Conservation (phyloP, 305 asterid species). For the Fraxinus velutina region DNA sequence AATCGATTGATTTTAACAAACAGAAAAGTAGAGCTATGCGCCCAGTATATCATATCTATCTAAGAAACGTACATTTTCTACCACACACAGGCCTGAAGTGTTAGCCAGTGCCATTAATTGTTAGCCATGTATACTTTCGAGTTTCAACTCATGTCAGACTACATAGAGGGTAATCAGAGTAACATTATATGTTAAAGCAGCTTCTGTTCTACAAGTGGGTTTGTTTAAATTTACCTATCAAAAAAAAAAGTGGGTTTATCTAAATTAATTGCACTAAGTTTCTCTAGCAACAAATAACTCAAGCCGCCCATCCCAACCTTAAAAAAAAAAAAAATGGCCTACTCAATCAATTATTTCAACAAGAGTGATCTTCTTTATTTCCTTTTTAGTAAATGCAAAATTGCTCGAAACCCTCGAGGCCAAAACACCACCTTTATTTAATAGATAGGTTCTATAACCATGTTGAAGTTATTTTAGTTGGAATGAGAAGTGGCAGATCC, state of each 20-base stretch:
- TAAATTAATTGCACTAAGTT: background rate
- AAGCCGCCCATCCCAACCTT: background rate
- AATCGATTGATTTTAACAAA: background rate
- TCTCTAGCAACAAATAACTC: background rate
- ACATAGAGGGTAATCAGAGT: background rate
- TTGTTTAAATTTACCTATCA: background rate
- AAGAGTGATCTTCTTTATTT: background rate
- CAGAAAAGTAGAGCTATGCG: background rate
- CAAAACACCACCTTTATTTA: background rate
- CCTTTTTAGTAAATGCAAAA: background rate
- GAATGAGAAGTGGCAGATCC: constrained; percentile 1
- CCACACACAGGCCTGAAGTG: background rate
- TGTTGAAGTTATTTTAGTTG: background rate
- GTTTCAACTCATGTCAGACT: background rate
- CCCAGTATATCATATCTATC: background rate
- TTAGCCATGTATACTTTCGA: background rate
- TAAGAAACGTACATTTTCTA: background rate
- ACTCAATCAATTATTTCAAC: background rate
- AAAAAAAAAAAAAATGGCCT: background rate
- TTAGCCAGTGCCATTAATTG: background rate
- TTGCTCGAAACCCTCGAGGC: background rate
- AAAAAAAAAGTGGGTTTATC: background rate
- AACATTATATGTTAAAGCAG: background rate
- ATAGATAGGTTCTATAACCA: background rate
- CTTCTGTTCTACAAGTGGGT: background rate